phyloP scores from a whole-genome alignment of 306 rosid species.

The Acacia acuminata region DNA sequence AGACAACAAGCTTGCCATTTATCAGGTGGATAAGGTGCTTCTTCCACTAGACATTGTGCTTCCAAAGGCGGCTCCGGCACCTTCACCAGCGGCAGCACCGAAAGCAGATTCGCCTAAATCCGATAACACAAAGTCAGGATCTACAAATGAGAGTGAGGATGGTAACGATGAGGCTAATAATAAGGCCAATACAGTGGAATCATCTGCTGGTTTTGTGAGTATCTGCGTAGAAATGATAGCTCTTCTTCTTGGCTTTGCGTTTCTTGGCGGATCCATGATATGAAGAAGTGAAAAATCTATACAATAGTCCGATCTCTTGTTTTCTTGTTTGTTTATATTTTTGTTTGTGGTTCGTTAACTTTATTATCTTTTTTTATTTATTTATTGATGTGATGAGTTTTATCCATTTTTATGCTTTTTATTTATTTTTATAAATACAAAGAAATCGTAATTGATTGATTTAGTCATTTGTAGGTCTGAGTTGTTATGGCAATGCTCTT shows the following conservation, averaged over 20 bases:
- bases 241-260: slow-evolving; percentile 31
- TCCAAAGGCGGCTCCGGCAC: slow-evolving; percentile 54
- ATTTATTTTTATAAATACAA: background rate
- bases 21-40: slow-evolving; percentile 67
- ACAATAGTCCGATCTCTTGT: slow-evolving; percentile 13
- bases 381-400: background rate
- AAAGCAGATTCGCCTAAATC: slow-evolving; percentile 38
- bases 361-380: background rate
- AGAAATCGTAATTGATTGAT: background rate
- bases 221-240: background rate
- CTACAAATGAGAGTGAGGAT: slow-evolving; percentile 8
- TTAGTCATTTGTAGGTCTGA: background rate
- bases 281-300: slow-evolving; percentile 9
- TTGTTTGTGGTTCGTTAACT: background rate
- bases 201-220: slow-evolving; percentile 17
- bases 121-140: slow-evolving; percentile 20
- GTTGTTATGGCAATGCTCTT: too few species aligned
- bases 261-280: slow-evolving; percentile 28
- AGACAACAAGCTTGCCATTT: slow-evolving; percentile 42
- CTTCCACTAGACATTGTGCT: slow-evolving; percentile 64
- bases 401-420: background rate
- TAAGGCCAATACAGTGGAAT: slow-evolving; percentile 3
- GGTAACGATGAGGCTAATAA: slow-evolving; percentile 15
- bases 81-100: slow-evolving; percentile 32
- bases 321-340: background rate